phyloP scores from a whole-genome alignment of 768 basidiomycete genomes.

The Leccinum olivaceopallidum region DNA sequence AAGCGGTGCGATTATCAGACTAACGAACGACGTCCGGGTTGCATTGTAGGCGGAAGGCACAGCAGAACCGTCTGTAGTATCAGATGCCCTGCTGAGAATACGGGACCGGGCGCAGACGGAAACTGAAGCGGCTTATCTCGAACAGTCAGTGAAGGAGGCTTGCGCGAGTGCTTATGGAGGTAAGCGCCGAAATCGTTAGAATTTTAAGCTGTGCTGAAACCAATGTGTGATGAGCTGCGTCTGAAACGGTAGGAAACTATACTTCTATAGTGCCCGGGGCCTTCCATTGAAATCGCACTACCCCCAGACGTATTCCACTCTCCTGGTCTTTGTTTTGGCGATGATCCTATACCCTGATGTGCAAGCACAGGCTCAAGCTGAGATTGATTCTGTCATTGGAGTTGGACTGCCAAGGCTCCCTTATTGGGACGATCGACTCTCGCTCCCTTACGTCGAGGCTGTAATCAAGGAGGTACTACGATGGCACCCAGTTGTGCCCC shows the following conservation, averaged over 20 bases:
- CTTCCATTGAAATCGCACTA: conserved; percentile 13
- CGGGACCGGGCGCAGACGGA: conserved; percentile 1
- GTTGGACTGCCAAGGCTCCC: conserved; percentile 21
- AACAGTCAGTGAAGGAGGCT: conserved; percentile 25
- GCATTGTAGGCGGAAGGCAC: conserved; percentile 19
- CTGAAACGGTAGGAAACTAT: conserved; percentile 22
- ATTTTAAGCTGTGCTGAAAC: conserved; percentile 11
- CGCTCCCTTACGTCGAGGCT: conserved; percentile 24
- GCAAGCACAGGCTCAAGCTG: conserved; percentile 20
- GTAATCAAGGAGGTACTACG: conserved; percentile 27
- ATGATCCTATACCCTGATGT: conserved; percentile 30
- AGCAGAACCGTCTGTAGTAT: conserved; percentile 26
- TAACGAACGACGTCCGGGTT: background rate
- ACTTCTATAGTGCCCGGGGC: no score
- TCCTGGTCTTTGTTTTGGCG: conserved; percentile 23
- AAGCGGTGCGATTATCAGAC: background rate
- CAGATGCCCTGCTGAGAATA: conserved; percentile 20
- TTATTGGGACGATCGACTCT: conserved; percentile 18
- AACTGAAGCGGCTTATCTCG: conserved; percentile 12
- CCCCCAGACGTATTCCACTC: conserved; percentile 21
- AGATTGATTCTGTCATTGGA: conserved; percentile 24
- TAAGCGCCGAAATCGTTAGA: conserved; percentile 1
- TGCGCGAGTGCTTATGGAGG: conserved; percentile 23
- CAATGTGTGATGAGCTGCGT: conserved; percentile 17
- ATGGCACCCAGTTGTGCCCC: conserved; percentile 22